Percentiles rank a stretch among this genome's conserved stretches.
Evolutionary conservation across 1,284 basidiomycete species (phyloP).

Genomic region (Sparassis latifolia): DNA sequence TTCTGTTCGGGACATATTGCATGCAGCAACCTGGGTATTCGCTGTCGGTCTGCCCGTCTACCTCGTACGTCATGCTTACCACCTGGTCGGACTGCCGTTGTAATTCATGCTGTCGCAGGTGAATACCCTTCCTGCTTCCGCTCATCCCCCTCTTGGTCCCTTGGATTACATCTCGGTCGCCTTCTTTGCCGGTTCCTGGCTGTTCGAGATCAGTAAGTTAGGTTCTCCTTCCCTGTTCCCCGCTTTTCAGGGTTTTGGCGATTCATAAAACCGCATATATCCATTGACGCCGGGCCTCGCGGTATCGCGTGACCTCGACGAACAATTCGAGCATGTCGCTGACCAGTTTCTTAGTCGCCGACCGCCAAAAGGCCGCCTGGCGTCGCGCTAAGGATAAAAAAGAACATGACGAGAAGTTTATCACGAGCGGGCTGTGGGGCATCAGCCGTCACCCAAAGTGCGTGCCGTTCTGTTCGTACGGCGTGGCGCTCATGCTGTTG

Average conservation of each 20-base stretch:
- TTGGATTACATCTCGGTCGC: conserved; percentile 55
- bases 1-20: conserved; percentile 1
- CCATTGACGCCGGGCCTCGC: background rate
- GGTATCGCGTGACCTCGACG: no score
- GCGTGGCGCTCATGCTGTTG: background rate
- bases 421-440: conserved; percentile 66
- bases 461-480: conserved; percentile 13
- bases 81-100: background rate
- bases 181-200: conserved; percentile 53
- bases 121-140: conserved; percentile 52
- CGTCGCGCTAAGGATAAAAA: conserved; percentile 56
- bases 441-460: conserved; percentile 75
- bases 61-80: conserved; percentile 28
- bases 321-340: no score
- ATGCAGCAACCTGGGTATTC: conserved; percentile 61
- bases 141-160: conserved; percentile 51
- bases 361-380: conserved; percentile 70
- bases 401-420: conserved; percentile 71
- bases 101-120: conserved; percentile 25
- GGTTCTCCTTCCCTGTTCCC: background rate
- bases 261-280: background rate
- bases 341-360: conserved; percentile 36
- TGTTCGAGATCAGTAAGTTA: conserved; percentile 44
- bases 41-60: conserved; percentile 67
- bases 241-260: background rate